phyloP scores from a whole-genome alignment of 345 rosid genomes.

The Gynandropsis gynandra region DNA sequence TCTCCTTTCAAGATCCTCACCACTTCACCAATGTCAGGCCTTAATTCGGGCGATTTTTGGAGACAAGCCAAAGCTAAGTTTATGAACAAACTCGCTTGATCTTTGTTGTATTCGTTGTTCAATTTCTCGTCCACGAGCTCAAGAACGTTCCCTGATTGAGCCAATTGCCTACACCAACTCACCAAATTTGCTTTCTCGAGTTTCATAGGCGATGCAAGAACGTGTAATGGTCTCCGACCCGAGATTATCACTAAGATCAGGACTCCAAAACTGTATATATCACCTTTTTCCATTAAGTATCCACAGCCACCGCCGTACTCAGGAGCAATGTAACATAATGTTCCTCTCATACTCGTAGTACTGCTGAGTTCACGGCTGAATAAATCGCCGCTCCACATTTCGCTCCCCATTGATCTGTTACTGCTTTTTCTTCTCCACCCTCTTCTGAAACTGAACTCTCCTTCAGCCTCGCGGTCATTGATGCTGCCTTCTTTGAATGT shows the following conservation, averaged over 20 bases:
- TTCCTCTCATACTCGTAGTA: constrained; percentile 99
- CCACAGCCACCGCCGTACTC: constrained; percentile 87
- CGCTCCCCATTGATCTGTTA: constrained; percentile 53
- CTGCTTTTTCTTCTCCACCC: constrained; percentile 52
- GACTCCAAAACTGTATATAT: constrained; percentile 92
- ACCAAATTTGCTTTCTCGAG: constrained; percentile 92
- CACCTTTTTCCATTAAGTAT: constrained; percentile 90
- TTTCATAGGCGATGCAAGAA: constrained; percentile 91
- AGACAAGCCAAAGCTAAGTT: constrained; percentile 78
- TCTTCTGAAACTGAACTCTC: constrained; percentile 90
- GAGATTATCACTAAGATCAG: constrained; percentile 84
- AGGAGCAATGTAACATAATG: constrained; percentile 91
- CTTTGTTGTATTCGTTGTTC: constrained; percentile 60
- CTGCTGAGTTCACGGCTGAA: constrained; percentile 93
- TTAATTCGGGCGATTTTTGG: constrained; percentile 80
- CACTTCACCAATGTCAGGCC: constrained; percentile 77
- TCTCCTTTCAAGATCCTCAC: constrained; percentile 85
- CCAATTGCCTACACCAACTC: constrained; percentile 94
- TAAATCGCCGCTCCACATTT: constrained; percentile 95
- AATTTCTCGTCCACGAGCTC: constrained; percentile 86
- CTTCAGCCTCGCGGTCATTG: constrained; percentile 38
- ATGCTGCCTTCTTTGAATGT: constrained; percentile 34
- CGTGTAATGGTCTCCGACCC: constrained; percentile 89
- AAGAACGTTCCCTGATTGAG: constrained; percentile 69
- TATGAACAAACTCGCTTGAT: constrained; percentile 79